Percentiles rank a stretch among this genome's conserved stretches.
These are phyloP conservation scores for Zelopaecilomyces penicillatus DNA, from an alignment of 2,329 filamentous ascomycete species.

Conservation along the genomic window DNA sequence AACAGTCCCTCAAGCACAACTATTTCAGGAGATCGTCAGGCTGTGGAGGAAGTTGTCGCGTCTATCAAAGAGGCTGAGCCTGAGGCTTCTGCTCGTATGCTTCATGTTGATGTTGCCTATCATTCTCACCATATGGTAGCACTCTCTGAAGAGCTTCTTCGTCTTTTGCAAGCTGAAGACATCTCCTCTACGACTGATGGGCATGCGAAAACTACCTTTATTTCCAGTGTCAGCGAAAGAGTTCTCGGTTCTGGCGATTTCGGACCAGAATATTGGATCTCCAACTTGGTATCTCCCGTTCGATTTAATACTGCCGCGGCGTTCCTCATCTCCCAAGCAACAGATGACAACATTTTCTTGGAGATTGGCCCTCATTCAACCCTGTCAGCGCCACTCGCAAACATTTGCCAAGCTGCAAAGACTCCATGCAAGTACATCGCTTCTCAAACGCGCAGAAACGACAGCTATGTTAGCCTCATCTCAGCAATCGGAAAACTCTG, in stretches of 20 bases:
- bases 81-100: slow-evolving; percentile 10
- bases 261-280: slow-evolving; percentile 5
- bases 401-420: slow-evolving; percentile 11
- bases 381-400: slow-evolving; percentile 16
- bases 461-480: slow-evolving; percentile 4
- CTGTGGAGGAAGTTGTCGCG: slow-evolving; percentile 12
- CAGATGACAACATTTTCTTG: slow-evolving; percentile 10
- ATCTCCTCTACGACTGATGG: background rate
- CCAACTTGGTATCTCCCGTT: slow-evolving; percentile 10
- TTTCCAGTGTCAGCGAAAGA: background rate
- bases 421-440: slow-evolving; percentile 5
- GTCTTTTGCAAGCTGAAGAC: background rate
- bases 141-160: slow-evolving; percentile 7
- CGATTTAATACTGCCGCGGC: slow-evolving; percentile 10
- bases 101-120: slow-evolving; percentile 14
- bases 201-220: background rate
- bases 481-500: slow-evolving; percentile 6
- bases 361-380: slow-evolving; percentile 21
- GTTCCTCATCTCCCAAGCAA: slow-evolving; percentile 2
- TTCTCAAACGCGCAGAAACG: slow-evolving; percentile 3
- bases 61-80: slow-evolving; percentile 25
- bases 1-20: slow-evolving; percentile 42
- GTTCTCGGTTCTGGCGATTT: slow-evolving; percentile 2
- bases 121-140: slow-evolving; percentile 24
- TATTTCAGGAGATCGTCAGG: slow-evolving; percentile 20